Percentiles rank a stretch among this genome's conserved stretches.
Evolutionary conservation across 148 eudicot genomes (phyloP).

Genomic region (Nepenthes gracilis): DNA sequence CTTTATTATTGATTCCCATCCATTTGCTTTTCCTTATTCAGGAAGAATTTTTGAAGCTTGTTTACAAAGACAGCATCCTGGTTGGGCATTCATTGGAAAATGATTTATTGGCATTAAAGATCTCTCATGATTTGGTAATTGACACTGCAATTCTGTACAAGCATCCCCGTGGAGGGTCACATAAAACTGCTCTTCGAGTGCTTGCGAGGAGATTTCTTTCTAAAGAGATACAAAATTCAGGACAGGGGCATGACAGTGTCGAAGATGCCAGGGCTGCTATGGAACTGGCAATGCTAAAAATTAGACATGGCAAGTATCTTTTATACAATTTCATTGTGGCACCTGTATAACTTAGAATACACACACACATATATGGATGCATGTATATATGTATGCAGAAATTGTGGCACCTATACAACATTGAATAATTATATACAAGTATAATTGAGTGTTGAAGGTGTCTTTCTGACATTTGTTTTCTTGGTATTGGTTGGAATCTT

Average conservation of each 20-base stretch:
- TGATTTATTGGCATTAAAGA: constrained; percentile 76
- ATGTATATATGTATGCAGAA: too few relatives aligned
- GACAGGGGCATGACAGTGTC: constrained; percentile 78
- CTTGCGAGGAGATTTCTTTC: constrained; percentile 67
- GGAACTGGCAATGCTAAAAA: constrained; percentile 77
- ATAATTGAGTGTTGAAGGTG: too few relatives aligned
- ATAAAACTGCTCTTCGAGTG: constrained; percentile 81
- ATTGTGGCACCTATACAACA: not conserved
- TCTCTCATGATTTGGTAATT: constrained; percentile 65
- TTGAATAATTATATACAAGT: too few relatives aligned
- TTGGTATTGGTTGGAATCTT: not conserved
- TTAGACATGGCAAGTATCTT: constrained; percentile 55
- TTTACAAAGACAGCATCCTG: constrained; percentile 69
- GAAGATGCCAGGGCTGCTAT: constrained; percentile 94
- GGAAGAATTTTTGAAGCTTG: constrained; percentile 75
- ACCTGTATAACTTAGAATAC: not conserved
- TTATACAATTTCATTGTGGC: not conserved
- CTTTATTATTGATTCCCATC: not conserved
- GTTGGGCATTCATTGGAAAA: constrained; percentile 97
- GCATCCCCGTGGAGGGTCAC: constrained; percentile 80
- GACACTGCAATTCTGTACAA: constrained; percentile 83
- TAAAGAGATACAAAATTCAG: constrained; percentile 86
- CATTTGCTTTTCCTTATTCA: constrained; percentile 21
- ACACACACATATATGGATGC: too few relatives aligned
- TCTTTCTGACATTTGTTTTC: too few relatives aligned